Conservation (phyloP, 352 stramenopile genomes). For the Globisporangium yorkense region DNA sequence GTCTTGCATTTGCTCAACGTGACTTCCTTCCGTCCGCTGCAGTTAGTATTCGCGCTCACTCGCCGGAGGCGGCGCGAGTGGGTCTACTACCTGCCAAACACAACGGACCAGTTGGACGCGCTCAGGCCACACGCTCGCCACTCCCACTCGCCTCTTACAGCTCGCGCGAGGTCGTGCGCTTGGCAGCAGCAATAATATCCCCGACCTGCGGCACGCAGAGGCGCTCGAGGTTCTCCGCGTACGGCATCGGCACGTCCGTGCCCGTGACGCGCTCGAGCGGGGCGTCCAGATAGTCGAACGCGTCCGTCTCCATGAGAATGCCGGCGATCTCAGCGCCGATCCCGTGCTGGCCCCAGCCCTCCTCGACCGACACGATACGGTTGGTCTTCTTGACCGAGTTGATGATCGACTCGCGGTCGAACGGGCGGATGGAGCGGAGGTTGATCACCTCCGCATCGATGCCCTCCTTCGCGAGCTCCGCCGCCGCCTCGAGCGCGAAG, state of each 20-base stretch:
- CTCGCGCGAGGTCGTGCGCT: slow-evolving; percentile 77
- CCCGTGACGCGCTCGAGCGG: slow-evolving; percentile 96
- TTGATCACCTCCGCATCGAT: slow-evolving; percentile 96
- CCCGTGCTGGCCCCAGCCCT: slow-evolving; percentile 95
- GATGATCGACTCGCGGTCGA: slow-evolving; percentile 97
- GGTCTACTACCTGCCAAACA: too few species aligned
- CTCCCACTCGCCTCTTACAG: slow-evolving; percentile 35
- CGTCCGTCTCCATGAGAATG: slow-evolving; percentile 97
- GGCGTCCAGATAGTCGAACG: slow-evolving; percentile 99
- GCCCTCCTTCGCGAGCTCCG: slow-evolving; percentile 91
- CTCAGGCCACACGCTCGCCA: too few species aligned
- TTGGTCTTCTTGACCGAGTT: slow-evolving; percentile 98
- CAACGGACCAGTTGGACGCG: not conserved
- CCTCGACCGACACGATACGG: slow-evolving; percentile 96
- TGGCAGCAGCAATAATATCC: slow-evolving; percentile 92
- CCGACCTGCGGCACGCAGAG: slow-evolving; percentile 92
- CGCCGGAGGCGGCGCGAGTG: too few species aligned
- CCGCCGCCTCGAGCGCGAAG: slow-evolving; percentile 94
- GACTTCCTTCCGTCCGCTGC: not conserved
- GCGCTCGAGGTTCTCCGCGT: slow-evolving; percentile 96
- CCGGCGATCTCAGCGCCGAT: slow-evolving; percentile 97
- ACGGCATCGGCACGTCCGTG: slow-evolving; percentile 98
- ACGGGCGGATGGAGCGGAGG: slow-evolving; percentile 91
- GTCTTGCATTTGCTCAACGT: not conserved
- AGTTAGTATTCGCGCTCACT: not conserved